Evolutionary conservation across 805 yeast species (phyloP).

Genomic region (Candida sanyiensis): DNA sequence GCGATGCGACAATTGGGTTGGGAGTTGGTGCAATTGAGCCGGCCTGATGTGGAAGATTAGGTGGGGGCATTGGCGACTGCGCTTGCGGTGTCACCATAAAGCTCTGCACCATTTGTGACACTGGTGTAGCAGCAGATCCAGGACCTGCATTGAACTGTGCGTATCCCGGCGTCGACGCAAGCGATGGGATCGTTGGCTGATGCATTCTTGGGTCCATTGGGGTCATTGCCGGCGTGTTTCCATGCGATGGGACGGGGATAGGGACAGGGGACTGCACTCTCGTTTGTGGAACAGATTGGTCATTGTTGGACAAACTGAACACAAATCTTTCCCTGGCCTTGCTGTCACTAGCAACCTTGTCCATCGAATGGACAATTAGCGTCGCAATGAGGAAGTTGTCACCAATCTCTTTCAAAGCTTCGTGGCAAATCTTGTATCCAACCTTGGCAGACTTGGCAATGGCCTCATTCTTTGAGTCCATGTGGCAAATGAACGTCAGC

Average conservation of each 20-base stretch:
- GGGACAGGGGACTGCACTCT: slow-evolving; percentile 12
- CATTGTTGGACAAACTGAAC: slow-evolving; percentile 15
- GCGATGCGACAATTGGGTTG: slow-evolving; percentile 3
- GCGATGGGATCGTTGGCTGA: neutral
- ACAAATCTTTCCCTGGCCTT: slow-evolving; percentile 23
- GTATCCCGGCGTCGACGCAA: slow-evolving; percentile 6
- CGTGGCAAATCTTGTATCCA: slow-evolving; percentile 28
- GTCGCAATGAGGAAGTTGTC: slow-evolving; percentile 48
- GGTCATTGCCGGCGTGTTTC: neutral
- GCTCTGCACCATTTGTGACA: slow-evolving; percentile 7
- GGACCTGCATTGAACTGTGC: slow-evolving; percentile 1
- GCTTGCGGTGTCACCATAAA: slow-evolving; percentile 8
- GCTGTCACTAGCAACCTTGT: slow-evolving; percentile 34
- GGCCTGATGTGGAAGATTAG: slow-evolving; percentile 7
- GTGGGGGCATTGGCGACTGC: slow-evolving; percentile 6
- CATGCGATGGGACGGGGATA: neutral
- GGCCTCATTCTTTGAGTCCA: slow-evolving; percentile 33
- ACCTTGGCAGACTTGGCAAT: slow-evolving; percentile 33
- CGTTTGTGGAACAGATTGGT: slow-evolving; percentile 14
- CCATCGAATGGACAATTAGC: slow-evolving; percentile 47
- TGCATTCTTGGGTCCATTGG: slow-evolving; percentile 1
- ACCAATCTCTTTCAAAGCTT: slow-evolving; percentile 35
- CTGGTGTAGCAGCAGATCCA: slow-evolving; percentile 8
- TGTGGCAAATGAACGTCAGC: slow-evolving; percentile 67
- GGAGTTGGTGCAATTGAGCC: slow-evolving; percentile 7